Evolutionary conservation across 2,329 filamentous ascomycete genomes (phyloP).

Genomic region (Alternaria hordeiaustralica): DNA sequence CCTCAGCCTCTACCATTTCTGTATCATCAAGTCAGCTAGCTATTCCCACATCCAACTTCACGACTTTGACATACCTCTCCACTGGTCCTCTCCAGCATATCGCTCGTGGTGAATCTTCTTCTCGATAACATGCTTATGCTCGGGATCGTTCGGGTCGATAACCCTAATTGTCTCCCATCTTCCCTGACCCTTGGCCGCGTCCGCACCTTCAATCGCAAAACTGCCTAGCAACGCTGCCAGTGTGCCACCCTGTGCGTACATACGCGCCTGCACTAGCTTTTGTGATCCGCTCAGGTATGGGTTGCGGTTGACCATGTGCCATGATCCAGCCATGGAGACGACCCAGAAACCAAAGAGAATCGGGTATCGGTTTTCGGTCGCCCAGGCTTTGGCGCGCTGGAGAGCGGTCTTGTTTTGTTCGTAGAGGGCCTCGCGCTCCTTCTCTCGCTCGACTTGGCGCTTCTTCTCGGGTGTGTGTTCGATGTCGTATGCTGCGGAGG

Average conservation of each 20-base stretch:
- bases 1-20: constrained; percentile 86
- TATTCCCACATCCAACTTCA: background rate
- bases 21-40: constrained; percentile 24
- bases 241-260: constrained; percentile 90
- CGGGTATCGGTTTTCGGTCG: constrained; percentile 80
- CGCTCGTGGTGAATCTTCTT: constrained; percentile 87
- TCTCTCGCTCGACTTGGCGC: constrained; percentile 37
- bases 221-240: constrained; percentile 82
- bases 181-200: constrained; percentile 76
- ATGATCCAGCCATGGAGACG: constrained; percentile 76
- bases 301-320: constrained; percentile 78
- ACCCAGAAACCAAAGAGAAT: constrained; percentile 86
- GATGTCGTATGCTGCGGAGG: constrained; percentile 74
- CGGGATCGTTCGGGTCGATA: constrained; percentile 79
- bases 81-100: constrained; percentile 88
- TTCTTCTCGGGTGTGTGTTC: constrained; percentile 65
- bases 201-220: constrained; percentile 80
- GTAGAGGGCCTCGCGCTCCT: constrained; percentile 47
- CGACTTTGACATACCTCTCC: constrained; percentile 70
- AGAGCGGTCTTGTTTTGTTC: constrained; percentile 62
- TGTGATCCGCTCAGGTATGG: constrained; percentile 76
- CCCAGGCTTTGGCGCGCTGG: constrained; percentile 74
- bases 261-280: constrained; percentile 92
- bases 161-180: constrained; percentile 87
- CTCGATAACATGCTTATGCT: constrained; percentile 83